phyloP scores from a whole-genome alignment of 1,284 basidiomycete species.

The Apiotrichum gamsii region DNA sequence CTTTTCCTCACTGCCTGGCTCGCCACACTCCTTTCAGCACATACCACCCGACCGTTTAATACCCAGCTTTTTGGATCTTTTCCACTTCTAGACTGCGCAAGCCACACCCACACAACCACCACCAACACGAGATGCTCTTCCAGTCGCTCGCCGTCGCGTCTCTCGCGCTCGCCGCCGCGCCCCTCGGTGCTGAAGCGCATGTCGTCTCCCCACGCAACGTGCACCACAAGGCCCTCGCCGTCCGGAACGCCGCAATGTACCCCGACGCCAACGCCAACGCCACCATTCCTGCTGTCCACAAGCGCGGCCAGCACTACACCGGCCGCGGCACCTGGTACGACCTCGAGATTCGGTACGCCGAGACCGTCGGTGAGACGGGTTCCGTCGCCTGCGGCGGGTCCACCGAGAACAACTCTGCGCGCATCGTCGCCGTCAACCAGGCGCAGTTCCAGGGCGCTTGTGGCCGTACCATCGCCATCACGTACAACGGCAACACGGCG shows the following conservation, averaged over 20 bases:
- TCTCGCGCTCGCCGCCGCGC: background rate
- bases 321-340: background rate
- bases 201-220: background rate
- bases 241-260: too few species aligned
- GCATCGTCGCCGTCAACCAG: background rate
- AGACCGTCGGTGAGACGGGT: background rate
- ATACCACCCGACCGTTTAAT: too few species aligned
- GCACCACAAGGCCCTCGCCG: too few species aligned
- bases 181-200: background rate
- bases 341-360: background rate
- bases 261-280: background rate
- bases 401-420: background rate
- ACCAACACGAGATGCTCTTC: too few species aligned
- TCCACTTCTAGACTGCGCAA: too few species aligned
- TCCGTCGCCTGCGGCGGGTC: background rate
- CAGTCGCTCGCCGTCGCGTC: too few species aligned
- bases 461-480: background rate
- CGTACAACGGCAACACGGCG: background rate
- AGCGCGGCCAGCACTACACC: background rate
- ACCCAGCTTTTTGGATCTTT: too few species aligned
- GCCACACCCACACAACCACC: too few species aligned
- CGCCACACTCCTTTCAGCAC: too few species aligned
- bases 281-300: background rate
- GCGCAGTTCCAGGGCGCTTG: background rate
- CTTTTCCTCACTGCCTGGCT: too few species aligned